phyloP scores from a whole-genome alignment of 2,329 filamentous ascomycete genomes.

The Decorospora gaudefroyi region DNA sequence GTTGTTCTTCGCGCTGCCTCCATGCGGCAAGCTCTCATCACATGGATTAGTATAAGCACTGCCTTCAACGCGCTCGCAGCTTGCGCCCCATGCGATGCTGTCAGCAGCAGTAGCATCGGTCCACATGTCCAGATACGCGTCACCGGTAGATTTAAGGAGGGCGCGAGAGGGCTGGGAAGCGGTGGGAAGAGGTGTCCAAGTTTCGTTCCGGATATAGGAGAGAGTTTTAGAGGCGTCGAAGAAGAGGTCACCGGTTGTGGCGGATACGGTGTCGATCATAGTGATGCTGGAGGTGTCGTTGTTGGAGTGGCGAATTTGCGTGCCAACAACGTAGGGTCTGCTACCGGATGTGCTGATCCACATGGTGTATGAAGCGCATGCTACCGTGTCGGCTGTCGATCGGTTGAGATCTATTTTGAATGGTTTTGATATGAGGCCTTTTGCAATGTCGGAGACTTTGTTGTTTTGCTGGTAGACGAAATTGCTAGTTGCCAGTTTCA shows the following conservation, averaged over 20 bases:
- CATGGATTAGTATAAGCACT: constrained; percentile 33
- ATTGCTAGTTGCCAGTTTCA: constrained; percentile 27
- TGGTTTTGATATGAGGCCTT: constrained; percentile 23
- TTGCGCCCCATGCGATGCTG: constrained; percentile 36
- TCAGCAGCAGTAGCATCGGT: constrained; percentile 36
- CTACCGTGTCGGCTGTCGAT: constrained; percentile 31
- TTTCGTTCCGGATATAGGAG: constrained; percentile 33
- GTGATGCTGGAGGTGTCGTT: constrained; percentile 31
- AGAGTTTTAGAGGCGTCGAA: constrained; percentile 37
- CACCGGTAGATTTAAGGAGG: constrained; percentile 32
- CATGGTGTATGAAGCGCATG: constrained; percentile 39
- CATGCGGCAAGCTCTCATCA: constrained; percentile 27
- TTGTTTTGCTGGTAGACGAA: constrained; percentile 42
- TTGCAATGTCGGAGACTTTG: constrained; percentile 30
- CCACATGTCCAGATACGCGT: constrained; percentile 42
- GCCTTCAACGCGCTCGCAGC: constrained; percentile 39
- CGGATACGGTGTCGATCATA: constrained; percentile 36
- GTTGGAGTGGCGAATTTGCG: constrained; percentile 31
- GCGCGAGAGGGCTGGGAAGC: constrained; percentile 30
- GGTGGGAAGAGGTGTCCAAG: constrained; percentile 29
- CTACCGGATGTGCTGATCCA: constrained; percentile 30
- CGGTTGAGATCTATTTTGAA: constrained; percentile 35
- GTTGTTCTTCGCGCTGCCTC: constrained; percentile 35
- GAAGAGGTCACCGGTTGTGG: constrained; percentile 38
- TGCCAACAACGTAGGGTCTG: constrained; percentile 36